Evolutionary conservation across 345 rosid species (phyloP).

Genomic region (Balakata baccata): DNA sequence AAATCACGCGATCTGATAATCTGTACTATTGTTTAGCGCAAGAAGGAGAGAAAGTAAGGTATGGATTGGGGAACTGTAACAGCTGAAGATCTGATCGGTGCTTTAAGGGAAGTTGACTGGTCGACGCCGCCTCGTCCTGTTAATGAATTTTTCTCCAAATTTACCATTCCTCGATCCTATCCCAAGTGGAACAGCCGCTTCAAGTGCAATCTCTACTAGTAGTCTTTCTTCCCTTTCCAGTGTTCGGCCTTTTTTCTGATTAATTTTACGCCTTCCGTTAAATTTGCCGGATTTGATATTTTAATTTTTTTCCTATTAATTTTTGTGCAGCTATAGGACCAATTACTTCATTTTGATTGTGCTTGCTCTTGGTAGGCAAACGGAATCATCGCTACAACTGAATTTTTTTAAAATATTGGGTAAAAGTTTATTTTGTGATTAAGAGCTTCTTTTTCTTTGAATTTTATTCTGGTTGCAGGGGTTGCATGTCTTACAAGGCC

Average conservation of each 20-base stretch:
- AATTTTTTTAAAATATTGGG: not conserved
- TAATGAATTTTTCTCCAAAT: constrained; percentile 79
- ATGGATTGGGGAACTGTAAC: constrained; percentile 99
- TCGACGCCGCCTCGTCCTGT: constrained; percentile 89
- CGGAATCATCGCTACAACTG: not conserved
- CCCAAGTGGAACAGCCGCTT: constrained; percentile 94
- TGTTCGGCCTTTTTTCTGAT: not conserved
- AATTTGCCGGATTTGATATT: not conserved
- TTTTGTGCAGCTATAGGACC: constrained; percentile 78
- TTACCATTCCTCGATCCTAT: constrained; percentile 75
- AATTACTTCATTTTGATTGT: constrained; percentile 87
- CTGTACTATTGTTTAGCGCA: not conserved
- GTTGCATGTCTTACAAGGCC: constrained; percentile 63
- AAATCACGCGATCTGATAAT: not conserved
- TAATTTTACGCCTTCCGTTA: not conserved
- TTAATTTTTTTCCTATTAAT: not conserved
- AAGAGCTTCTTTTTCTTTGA: not conserved
- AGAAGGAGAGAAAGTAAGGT: constrained; percentile 9
- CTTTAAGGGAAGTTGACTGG: constrained; percentile 97
- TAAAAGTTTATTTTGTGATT: no score
- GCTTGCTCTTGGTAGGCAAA: constrained; percentile 66
- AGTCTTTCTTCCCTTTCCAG: constrained; percentile 9
- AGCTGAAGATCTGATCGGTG: constrained; percentile 84
- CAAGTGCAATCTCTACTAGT: constrained; percentile 99
- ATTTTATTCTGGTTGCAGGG: constrained; percentile 37